These are phyloP conservation scores for Podospora bellae-mahoneyi DNA, from an alignment of 495 filamentous ascomycete genomes.

Conservation along the genomic window DNA sequence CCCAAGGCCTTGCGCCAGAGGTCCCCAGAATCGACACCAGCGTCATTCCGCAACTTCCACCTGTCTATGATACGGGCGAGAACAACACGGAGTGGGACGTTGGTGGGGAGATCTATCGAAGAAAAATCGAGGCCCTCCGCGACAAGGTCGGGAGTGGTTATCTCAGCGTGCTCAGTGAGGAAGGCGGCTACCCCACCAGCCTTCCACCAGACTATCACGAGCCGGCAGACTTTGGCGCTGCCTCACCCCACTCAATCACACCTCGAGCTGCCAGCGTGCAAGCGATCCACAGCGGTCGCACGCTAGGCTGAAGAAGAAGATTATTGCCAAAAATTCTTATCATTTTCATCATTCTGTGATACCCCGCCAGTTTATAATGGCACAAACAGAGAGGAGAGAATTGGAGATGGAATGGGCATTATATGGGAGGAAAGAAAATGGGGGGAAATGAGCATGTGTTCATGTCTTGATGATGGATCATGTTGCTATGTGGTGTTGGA, in stretches of 20 bases:
- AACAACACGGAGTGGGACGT: slow-evolving; percentile 58
- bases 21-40: slow-evolving; percentile 48
- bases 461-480: neutral
- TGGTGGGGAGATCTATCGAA: slow-evolving; percentile 73
- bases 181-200: slow-evolving; percentile 52
- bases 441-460: neutral
- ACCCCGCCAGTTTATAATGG: slow-evolving; percentile 25
- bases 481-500: neutral
- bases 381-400: neutral
- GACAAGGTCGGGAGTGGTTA: slow-evolving; percentile 81
- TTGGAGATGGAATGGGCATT: neutral
- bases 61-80: slow-evolving; percentile 39
- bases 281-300: slow-evolving; percentile 49
- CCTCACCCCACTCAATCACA: slow-evolving; percentile 40
- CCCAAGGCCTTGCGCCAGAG: slow-evolving; percentile 34
- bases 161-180: slow-evolving; percentile 79
- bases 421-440: neutral
- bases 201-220: slow-evolving; percentile 35
- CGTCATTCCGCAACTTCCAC: slow-evolving; percentile 41
- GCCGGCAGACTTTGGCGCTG: slow-evolving; percentile 37
- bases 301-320: slow-evolving; percentile 36
- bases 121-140: slow-evolving; percentile 79
- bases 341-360: slow-evolving; percentile 16
- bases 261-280: slow-evolving; percentile 47
- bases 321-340: neutral